Evolutionary conservation across 1,139 yeast species (phyloP).

Genomic region (Yamadazyma epiphylla): DNA sequence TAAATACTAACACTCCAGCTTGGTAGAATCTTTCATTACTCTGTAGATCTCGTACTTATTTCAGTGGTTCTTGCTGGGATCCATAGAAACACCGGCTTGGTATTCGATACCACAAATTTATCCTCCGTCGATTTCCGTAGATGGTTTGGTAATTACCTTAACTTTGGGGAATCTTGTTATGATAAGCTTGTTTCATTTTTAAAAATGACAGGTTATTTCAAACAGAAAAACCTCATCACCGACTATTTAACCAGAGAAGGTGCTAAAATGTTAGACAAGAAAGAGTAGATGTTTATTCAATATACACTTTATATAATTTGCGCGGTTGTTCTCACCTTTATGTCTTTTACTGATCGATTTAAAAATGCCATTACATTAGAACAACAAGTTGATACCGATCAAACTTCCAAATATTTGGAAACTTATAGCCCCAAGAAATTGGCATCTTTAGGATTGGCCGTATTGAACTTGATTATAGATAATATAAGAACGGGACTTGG

Average conservation of each 20-base stretch:
- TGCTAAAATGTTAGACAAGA: slow-evolving; percentile 26
- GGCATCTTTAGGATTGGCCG: slow-evolving; percentile 69
- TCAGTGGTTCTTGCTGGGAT: slow-evolving; percentile 65
- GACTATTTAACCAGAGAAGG: slow-evolving; percentile 36
- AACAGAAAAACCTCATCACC: slow-evolving; percentile 35
- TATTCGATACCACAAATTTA: slow-evolving; percentile 41
- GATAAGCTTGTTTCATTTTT: slow-evolving; percentile 39
- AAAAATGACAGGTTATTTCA: slow-evolving; percentile 41
- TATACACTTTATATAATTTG: background rate
- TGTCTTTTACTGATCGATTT: slow-evolving; percentile 38
- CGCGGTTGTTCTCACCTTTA: too few relatives aligned
- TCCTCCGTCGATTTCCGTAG: slow-evolving; percentile 52
- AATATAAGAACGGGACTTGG: slow-evolving; percentile 75
- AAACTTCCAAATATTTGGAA: slow-evolving; percentile 47
- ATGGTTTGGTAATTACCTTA: slow-evolving; percentile 50
- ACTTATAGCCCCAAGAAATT: slow-evolving; percentile 61
- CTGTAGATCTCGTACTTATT: slow-evolving; percentile 55
- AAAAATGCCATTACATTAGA: slow-evolving; percentile 53
- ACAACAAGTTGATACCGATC: slow-evolving; percentile 54
- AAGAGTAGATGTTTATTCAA: too few relatives aligned
- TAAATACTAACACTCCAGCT: slow-evolving; percentile 26
- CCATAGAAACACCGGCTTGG: slow-evolving; percentile 60
- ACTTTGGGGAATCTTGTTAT: slow-evolving; percentile 52
- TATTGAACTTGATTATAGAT: slow-evolving; percentile 57
- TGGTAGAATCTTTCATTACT: slow-evolving; percentile 53